Evolutionary conservation across 805 yeast species (phyloP).

Genomic region (Candida khao-thaluensis): DNA sequence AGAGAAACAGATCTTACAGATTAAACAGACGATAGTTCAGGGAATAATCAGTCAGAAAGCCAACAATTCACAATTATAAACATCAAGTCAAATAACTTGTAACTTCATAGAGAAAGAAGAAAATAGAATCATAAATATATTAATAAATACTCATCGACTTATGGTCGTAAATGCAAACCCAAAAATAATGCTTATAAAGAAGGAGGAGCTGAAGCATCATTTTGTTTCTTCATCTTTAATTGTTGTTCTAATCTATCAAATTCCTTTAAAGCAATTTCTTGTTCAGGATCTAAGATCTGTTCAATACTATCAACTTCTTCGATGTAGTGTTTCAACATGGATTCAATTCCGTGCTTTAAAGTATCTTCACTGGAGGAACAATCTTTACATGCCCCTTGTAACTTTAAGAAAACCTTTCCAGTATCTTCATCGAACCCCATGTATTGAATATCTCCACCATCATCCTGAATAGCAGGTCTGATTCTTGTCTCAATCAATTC

Average conservation of each 20-base stretch:
- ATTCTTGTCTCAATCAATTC: slow-evolving; percentile 92
- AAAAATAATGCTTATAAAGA: slow-evolving; percentile 18
- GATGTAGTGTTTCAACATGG: slow-evolving; percentile 95
- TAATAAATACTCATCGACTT: slow-evolving; percentile 12
- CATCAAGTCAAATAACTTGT: too few species aligned
- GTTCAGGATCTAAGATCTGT: slow-evolving; percentile 75
- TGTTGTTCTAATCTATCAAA: slow-evolving; percentile 77
- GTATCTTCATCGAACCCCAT: slow-evolving; percentile 80
- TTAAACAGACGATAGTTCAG: slow-evolving; percentile 16
- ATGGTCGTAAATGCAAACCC: too few species aligned
- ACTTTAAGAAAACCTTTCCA: slow-evolving; percentile 83
- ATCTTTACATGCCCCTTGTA: slow-evolving; percentile 94
- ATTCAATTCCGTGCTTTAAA: slow-evolving; percentile 90
- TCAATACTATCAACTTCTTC: slow-evolving; percentile 91
- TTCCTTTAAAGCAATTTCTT: slow-evolving; percentile 76
- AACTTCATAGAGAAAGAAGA: too few species aligned
- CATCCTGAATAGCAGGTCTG: slow-evolving; percentile 97
- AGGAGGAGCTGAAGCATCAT: slow-evolving; percentile 21
- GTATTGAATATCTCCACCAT: slow-evolving; percentile 95
- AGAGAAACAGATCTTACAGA: slow-evolving; percentile 15
- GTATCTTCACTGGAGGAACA: slow-evolving; percentile 92
- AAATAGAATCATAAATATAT: slow-evolving; percentile 8
- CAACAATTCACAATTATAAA: too few species aligned
- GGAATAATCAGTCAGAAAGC: slow-evolving; percentile 15
- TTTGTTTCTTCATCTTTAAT: slow-evolving; percentile 20